Conservation (phyloP, 331 rosid genomes). For the Malus hybrid region DNA sequence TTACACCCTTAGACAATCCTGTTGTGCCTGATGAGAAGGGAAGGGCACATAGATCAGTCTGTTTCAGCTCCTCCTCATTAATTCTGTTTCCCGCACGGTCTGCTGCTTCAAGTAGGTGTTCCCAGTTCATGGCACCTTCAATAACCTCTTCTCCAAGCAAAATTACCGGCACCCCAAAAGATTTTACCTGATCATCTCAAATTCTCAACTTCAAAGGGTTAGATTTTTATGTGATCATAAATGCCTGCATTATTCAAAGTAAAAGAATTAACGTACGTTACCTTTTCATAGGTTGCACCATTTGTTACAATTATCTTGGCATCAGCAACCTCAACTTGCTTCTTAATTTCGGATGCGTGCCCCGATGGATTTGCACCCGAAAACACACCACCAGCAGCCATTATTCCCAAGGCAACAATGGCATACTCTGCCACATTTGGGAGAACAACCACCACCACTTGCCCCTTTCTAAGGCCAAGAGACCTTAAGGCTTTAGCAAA, state of each 20-base stretch:
- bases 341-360: constrained; percentile 66
- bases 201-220: constrained; percentile 1
- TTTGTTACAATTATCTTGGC: constrained; percentile 70
- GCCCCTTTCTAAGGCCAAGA: constrained; percentile 66
- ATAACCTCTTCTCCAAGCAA: constrained; percentile 54
- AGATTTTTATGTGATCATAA: not conserved
- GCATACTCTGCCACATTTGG: constrained; percentile 83
- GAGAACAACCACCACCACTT: constrained; percentile 70
- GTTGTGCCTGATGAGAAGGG: constrained; percentile 98
- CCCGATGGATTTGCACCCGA: constrained; percentile 81
- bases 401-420: constrained; percentile 66
- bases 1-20: constrained; percentile 84
- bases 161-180: constrained; percentile 51
- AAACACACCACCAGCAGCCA: constrained; percentile 80
- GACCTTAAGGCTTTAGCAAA: constrained; percentile 69
- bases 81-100: constrained; percentile 38
- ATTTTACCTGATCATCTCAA: constrained; percentile 51
- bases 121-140: constrained; percentile 55
- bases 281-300: constrained; percentile 61
- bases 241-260: not conserved
- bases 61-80: constrained; percentile 25
- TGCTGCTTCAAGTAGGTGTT: constrained; percentile 69
- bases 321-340: constrained; percentile 64
- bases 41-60: constrained; percentile 76
- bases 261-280: not conserved